A percentile compares a stretch with the other conserved stretches of the same genome.
phyloP scores from a whole-genome alignment of 805 yeast species.

The Candida alai region DNA sequence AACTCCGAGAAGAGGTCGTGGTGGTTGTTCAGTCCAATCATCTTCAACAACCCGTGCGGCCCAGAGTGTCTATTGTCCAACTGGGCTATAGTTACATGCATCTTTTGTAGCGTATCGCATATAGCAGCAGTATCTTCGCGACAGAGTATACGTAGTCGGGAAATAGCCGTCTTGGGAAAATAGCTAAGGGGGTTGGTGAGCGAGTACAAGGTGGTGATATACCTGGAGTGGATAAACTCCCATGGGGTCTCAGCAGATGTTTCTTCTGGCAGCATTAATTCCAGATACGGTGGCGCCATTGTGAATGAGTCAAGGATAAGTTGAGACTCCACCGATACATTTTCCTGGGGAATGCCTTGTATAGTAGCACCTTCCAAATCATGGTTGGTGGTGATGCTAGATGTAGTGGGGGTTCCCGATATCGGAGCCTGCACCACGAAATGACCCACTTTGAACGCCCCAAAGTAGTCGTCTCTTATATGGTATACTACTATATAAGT shows the following conservation, averaged over 20 bases:
- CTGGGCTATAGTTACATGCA: conserved; percentile 30
- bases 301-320: background rate
- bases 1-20: too few species aligned
- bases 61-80: conserved; percentile 40
- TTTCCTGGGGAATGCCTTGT: background rate
- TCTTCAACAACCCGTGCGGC: conserved; percentile 1
- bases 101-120: conserved; percentile 22
- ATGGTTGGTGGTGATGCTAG: too few species aligned
- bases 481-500: too few species aligned
- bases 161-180: conserved; percentile 46
- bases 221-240: conserved; percentile 29
- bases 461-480: too few species aligned
- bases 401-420: too few species aligned
- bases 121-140: conserved; percentile 15
- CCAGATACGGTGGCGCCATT: conserved; percentile 8
- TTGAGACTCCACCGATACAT: too few species aligned
- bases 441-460: too few species aligned
- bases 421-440: too few species aligned
- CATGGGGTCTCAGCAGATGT: conserved; percentile 18
- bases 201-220: conserved; percentile 35
- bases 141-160: conserved; percentile 44
- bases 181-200: conserved; percentile 38
- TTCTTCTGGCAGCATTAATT: background rate
- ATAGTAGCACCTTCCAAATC: too few species aligned
- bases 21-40: too few species aligned